Base-by-base conservation (phyloP, 164 flowering plant genomes). In the Stephania cephalantha region DNA sequence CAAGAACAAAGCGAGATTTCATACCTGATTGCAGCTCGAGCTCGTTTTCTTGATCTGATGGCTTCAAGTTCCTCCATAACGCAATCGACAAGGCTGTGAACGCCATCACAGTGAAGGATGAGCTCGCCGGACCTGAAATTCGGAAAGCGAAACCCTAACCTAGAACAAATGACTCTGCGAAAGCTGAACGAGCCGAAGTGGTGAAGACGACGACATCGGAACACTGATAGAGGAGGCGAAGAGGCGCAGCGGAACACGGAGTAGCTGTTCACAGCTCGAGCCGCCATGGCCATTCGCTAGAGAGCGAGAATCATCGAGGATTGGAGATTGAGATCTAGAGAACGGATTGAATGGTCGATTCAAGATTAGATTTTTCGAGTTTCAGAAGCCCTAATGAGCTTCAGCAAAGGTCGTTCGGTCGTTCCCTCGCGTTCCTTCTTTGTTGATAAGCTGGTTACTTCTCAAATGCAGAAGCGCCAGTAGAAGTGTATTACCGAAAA, bases 201-300 rank as follows among this genome's bases (percentile, higher is more conserved):
- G 72, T 50, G 74, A 25, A 69, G 20, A 67, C 84, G 20, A 67
- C 84, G 75, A 75, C 80, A 79, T 18, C 80, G 80, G 66, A 83
- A 73, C 17, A 82, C 35, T 7, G 83, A 81, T 63, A 80, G 75
- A 70, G 85, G 83, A 74, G 86, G 78, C 5, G 83, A 72, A 17
- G 82, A 76, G 46, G 89, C 78, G 46, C 85, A 84, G 81, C 88
- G 91, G 25, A 87, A 46, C 73, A 86, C 25, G 0, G 87, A 77
- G 78, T 83, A 86, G 66, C 79, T 65, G 81, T 85, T 87, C n/a
- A 81, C 85, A 15, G 84, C 85, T 71, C 94, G 88, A 76, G 87
- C 85, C 58, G 90, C 87, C 92, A 87, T 89, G 74, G 75, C 75
- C 46, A 18, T 15, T 13, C 4, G 7, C 7, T 17, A 7, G 4